Base-by-base conservation (phyloP, 2,329 filamentous ascomycete genomes). In the Rhinocladiella mackenziei region DNA sequence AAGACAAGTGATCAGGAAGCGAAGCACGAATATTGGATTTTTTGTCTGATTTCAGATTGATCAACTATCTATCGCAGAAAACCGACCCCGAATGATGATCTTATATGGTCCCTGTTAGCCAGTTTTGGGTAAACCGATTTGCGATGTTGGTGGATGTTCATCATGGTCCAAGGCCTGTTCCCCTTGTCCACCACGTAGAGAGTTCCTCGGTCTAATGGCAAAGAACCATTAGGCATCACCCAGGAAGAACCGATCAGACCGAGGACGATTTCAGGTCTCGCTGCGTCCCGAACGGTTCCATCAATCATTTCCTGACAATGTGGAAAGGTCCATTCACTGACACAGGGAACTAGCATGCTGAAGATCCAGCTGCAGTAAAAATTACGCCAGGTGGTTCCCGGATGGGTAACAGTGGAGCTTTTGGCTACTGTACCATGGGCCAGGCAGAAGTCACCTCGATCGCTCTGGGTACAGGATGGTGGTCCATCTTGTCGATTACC, bases 311-410 rank as follows among this genome's bases (percentile, higher is more conserved):
- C 44, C 10, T 36, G 44, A 36, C 44, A 47, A 10, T 23, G 17
- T 11, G 44, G 44, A 14, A 47, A 23, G 19, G 37, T 42, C 44
- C 44, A 47, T 10, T 33, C 32, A 32, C 42, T 47, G 25, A 47
- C 31, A 18, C 44, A 47, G 14, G 38, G 26, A n/a, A 42, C 22
- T 4, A 39, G 32, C n/a, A 32, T 7, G 11, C 20, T 22, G 33
- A 42, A 47, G 28, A 47, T 47, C 14, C 44, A 47, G 26, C n/a
- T 38, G 34, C 44, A 47, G 17, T 41, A 47, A n/a, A 18, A 37
- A 23, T 47, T 39, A 14, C 44, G 42, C 44, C 44, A 47, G 11
- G 31, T 39, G 13, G 35, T 26, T 19, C 25, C 33, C 8, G 29
- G 15, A 18, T 30, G 28, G 11, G n/a, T 15, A 2, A 19, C 28